Evolutionary conservation across 2,329 filamentous ascomycete species (phyloP), one percentile per base, ranked within the genome.

Genomic region (Epichloe coenophiala): DNA sequence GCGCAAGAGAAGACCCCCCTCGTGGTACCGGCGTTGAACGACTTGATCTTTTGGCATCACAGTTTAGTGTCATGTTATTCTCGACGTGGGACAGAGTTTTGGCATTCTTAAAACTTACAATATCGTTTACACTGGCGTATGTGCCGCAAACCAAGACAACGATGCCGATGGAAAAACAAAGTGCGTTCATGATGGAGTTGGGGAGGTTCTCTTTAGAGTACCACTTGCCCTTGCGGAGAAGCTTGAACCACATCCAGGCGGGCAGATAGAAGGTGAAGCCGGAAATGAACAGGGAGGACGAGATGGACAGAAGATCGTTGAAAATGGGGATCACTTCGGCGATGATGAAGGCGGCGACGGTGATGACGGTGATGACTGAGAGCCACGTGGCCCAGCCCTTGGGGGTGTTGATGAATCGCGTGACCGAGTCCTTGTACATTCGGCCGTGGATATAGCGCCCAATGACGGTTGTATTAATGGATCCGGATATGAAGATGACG

Each of bases 261-360:
- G 69, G 62, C 38, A 68, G 55, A 45, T 68, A 66, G 53, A 70
- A 60, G 17, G 57, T 59, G 50, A 61, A 61, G 48, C 59, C 59
- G 11, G 71, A 74, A 58, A 75, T 65, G 59, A 75, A 75, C 23
- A 75, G 68, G 7, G 71, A 66, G 7, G 72, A 74, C 44, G 62
- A 68, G 59, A 75, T 71, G 50, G 71, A 68, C 17, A 88, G 68
- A 45, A 88, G 68, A 44, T 83, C 72, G 53, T 77, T 78, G 69
- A 88, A 89, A 60, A 82, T 81, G 2, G 85, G 85, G 45, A 88
- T 83, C 1, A 81, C 77, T 58, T 84, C 78, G 13, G 84, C 83
- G 53, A 88, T 80, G 56, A 88, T 63, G 76, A 81, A 88, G 3
- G 80, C 80, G 21, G 83, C 48, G 15, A 83, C 41, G 70, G 83